Base-by-base conservation (phyloP, 345 rosid genomes). In the Geranium brycei region DNA sequence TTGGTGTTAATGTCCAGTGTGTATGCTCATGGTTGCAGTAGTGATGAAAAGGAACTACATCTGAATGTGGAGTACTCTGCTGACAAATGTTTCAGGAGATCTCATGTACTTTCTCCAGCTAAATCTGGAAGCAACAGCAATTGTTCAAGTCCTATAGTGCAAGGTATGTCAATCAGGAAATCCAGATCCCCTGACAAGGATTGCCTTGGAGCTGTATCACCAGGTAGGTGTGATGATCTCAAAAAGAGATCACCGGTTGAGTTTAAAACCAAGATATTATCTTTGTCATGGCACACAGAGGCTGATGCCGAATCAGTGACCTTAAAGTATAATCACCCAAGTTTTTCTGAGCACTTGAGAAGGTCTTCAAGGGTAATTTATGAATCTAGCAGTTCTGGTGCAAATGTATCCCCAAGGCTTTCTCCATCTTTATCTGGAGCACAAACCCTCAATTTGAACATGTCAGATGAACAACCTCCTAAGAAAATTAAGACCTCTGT, bases 401-500 rank as follows among this genome's bases (percentile, higher is more conserved):
- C n/a, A n/a, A 57, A 62, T 59, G 75, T 62, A 17, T 57, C 72
- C 57, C 65, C 68, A 30, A 78, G 66, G 72, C 60, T 64, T 41
- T 31, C 71, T 63, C 31, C 19, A 19, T 64, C 41, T 35, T 57
- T 55, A 32, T 17, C 59, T 17, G 63, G 12, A 28, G 51, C 41
- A 10, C 28, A 47, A 17, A 63, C 53, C 32, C 35, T 19, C 31
- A 63, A 53, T 28, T 31, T 59, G 65, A 70, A 32, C 59, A 70
- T 62, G 57, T 17, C 31, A 17, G 71, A 74, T 64, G 77, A 73
- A 68, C 58, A 41, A 65, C 75, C 77, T 61, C 72, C 63, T 55
- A 82, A 81, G 75, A 70, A 78, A 66, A 57, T 62, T 58, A 68
- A 72, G 69, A 57, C 41, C 51, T 51, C 64, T 17, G 51, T 59